These are phyloP conservation scores for Alternaria triticimaculans DNA, from an alignment of 2,329 filamentous ascomycete species.

Conservation along the genomic window DNA sequence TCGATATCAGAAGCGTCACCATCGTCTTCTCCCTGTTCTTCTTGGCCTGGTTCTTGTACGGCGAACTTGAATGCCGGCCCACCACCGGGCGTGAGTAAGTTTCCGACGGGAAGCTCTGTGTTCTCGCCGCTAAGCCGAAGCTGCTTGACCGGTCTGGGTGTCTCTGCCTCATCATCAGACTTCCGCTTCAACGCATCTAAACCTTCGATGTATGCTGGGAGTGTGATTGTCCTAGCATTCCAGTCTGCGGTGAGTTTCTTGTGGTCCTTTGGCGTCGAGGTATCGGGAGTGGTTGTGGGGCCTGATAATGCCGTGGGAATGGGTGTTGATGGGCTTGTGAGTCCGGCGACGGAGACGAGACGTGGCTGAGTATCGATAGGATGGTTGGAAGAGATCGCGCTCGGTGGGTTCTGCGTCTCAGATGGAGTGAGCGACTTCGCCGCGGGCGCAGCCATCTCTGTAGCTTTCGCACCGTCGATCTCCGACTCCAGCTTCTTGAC, in stretches of 20 bases:
- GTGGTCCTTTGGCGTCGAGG: neutral
- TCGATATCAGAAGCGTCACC: too few species aligned
- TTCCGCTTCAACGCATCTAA: neutral
- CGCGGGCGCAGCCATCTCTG: neutral
- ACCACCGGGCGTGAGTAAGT: neutral
- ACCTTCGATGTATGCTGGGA: neutral
- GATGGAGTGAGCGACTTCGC: neutral
- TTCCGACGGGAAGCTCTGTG: accelerated
- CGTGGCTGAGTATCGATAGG: neutral
- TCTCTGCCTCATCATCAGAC: neutral
- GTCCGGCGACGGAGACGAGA: neutral
- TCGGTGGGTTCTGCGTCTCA: neutral
- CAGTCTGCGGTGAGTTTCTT: neutral
- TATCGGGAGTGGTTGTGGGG: neutral
- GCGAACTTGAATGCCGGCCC: neutral
- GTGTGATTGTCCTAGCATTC: neutral
- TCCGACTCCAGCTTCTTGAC: neutral
- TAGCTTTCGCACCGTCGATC: neutral
- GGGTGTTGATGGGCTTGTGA: neutral
- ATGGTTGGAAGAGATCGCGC: neutral
- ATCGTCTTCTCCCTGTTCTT: neutral
- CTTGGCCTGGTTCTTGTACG: neutral
- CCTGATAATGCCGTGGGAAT: neutral
- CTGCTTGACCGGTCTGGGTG: neutral
- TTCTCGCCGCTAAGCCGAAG: neutral